Conservation (phyloP, 805 yeast species). For the Zygosaccharomyces pseudorouxii region DNA sequence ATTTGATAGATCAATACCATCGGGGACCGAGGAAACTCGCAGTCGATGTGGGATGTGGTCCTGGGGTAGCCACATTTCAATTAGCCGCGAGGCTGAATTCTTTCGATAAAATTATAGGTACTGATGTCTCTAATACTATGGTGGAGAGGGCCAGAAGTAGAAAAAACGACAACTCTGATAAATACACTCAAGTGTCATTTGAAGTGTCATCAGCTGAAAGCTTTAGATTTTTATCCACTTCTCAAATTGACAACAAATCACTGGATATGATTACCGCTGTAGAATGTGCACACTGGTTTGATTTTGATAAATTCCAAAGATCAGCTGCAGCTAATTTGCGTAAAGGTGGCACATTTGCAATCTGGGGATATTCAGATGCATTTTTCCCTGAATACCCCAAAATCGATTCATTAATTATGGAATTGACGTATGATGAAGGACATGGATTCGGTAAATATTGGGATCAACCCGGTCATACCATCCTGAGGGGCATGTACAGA, state of each 20-base stretch:
- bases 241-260: slow-evolving; percentile 20
- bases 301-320: slow-evolving; percentile 48
- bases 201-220: slow-evolving; percentile 34
- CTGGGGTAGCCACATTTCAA: slow-evolving; percentile 67
- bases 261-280: slow-evolving; percentile 72
- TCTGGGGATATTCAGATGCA: slow-evolving; percentile 79
- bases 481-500: slow-evolving; percentile 43
- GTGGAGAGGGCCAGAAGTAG: slow-evolving; percentile 41
- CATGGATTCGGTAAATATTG: slow-evolving; percentile 52
- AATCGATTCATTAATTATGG: slow-evolving; percentile 50
- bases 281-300: slow-evolving; percentile 84
- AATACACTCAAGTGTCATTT: slow-evolving; percentile 12
- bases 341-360: slow-evolving; percentile 63
- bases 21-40: slow-evolving; percentile 38
- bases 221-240: slow-evolving; percentile 12
- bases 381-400: slow-evolving; percentile 47
- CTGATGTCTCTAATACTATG: slow-evolving; percentile 60
- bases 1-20: slow-evolving; percentile 41
- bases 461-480: slow-evolving; percentile 77
- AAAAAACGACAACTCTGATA: slow-evolving; percentile 12
- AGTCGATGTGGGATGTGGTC: slow-evolving; percentile 76
- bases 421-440: slow-evolving; percentile 47
- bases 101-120: slow-evolving; percentile 53
- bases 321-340: slow-evolving; percentile 48
- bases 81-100: slow-evolving; percentile 13